Evolutionary conservation across 2,329 filamentous ascomycete genomes (phyloP).

Genomic region (Beauveria pseudobassiana): DNA sequence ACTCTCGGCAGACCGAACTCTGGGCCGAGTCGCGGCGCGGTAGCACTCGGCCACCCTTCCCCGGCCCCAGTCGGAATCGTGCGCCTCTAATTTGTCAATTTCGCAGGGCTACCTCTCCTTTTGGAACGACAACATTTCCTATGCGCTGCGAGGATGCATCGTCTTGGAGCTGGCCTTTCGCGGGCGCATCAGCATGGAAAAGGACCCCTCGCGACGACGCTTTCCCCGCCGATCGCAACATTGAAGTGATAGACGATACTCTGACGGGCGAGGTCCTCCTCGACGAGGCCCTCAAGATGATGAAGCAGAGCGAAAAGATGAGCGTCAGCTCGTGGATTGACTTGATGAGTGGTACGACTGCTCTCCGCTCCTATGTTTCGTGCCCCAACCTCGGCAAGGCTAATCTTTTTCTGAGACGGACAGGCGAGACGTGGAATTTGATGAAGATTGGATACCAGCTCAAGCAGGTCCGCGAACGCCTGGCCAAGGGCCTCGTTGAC

Average conservation of each 20-base stretch:
- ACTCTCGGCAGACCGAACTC: too few species aligned
- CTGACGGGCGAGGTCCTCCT: slow-evolving; percentile 94
- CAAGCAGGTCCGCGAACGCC: slow-evolving; percentile 95
- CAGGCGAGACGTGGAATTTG: slow-evolving; percentile 98
- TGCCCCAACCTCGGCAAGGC: slow-evolving; percentile 14
- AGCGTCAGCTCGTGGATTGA: slow-evolving; percentile 99
- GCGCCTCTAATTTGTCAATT: background rate
- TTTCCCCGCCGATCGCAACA: slow-evolving; percentile 92
- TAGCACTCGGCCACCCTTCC: background rate
- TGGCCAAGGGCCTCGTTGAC: slow-evolving; percentile 95
- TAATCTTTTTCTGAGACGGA: slow-evolving; percentile 1
- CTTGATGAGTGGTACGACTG: slow-evolving; percentile 80
- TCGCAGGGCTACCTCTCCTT: slow-evolving; percentile 90
- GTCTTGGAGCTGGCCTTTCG: slow-evolving; percentile 95
- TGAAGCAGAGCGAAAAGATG: slow-evolving; percentile 99
- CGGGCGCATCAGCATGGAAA: slow-evolving; percentile 96
- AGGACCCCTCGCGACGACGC: slow-evolving; percentile 82
- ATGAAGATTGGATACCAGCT: slow-evolving; percentile 99
- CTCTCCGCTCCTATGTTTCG: background rate
- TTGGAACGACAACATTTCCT: slow-evolving; percentile 99
- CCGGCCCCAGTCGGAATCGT: background rate
- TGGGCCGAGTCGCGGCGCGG: too few species aligned
- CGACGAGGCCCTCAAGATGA: slow-evolving; percentile 98
- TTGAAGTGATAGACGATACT: slow-evolving; percentile 95
- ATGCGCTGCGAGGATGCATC: slow-evolving; percentile 94